Percentiles rank a stretch among this genome's conserved stretches.
Evolutionary conservation across 2,329 filamentous ascomycete species (phyloP).

Genomic region (Thielaviopsis populi): DNA sequence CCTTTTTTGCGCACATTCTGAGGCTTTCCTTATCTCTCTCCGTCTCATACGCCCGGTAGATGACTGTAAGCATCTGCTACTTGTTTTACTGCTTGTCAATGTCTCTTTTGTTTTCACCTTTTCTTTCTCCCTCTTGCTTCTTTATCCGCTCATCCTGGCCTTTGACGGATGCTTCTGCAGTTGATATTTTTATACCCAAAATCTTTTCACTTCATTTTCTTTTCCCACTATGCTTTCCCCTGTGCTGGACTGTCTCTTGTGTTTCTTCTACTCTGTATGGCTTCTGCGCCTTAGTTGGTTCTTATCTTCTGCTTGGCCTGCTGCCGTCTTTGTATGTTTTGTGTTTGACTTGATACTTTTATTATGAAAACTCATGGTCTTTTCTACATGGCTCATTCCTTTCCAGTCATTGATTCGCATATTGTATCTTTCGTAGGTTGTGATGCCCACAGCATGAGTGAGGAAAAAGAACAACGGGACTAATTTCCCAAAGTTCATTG

Average conservation of each 20-base stretch:
- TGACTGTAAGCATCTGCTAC: neutral
- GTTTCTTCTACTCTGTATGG: neutral
- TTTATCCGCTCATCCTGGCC: constrained; percentile 12
- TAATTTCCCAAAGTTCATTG: no score
- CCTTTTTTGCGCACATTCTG: neutral
- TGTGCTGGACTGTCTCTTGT: neutral
- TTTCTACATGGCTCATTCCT: neutral
- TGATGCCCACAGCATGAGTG: no score
- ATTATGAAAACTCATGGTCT: neutral
- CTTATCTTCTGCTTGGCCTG: neutral
- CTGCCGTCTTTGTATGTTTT: neutral
- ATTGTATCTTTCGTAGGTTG: neutral
- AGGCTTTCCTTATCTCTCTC: neutral
- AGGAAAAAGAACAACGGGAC: no score
- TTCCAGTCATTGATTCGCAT: neutral
- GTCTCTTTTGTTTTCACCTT: neutral
- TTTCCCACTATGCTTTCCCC: neutral
- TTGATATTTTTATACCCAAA: constrained; percentile 6
- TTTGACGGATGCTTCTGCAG: constrained; percentile 12
- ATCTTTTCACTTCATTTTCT: constrained; percentile 4
- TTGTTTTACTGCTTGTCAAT: neutral
- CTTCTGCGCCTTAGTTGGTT: neutral
- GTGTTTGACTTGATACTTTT: constrained; percentile 6
- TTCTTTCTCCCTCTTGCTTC: constrained; percentile 14
- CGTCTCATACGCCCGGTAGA: neutral